Percentiles rank a stretch among this genome's conserved stretches.
Evolutionary conservation across 1,284 basidiomycete genomes (phyloP).

Genomic region (Mycena citricolor): DNA sequence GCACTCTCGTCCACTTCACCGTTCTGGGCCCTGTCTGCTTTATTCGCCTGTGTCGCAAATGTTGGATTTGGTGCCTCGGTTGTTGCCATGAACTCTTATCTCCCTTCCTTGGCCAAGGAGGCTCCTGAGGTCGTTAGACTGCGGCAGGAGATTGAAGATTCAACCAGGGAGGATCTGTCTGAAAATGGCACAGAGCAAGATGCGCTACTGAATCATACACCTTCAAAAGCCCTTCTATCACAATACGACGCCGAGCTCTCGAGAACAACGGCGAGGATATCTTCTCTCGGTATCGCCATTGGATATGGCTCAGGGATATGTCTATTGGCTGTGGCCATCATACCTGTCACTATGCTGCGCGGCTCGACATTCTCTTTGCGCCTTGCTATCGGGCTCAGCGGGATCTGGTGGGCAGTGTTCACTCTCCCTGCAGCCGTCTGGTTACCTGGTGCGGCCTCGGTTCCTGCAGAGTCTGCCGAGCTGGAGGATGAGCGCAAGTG

Average conservation of each 20-base stretch:
- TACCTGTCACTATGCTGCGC: slow-evolving; percentile 65
- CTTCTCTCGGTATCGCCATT: slow-evolving; percentile 78
- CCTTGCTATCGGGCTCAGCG: slow-evolving; percentile 78
- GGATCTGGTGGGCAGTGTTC: slow-evolving; percentile 83
- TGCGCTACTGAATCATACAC: slow-evolving; percentile 11
- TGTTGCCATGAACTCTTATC: slow-evolving; percentile 88
- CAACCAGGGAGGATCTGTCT: slow-evolving; percentile 24
- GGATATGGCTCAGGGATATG: slow-evolving; percentile 80
- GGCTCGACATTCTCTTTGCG: slow-evolving; percentile 76
- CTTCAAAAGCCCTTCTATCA: slow-evolving; percentile 24
- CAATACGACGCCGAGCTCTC: slow-evolving; percentile 60
- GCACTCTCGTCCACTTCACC: slow-evolving; percentile 66
- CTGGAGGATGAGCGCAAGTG: slow-evolving; percentile 34
- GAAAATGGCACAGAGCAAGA: slow-evolving; percentile 25
- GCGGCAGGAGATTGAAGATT: slow-evolving; percentile 36
- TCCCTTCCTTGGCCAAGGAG: slow-evolving; percentile 72
- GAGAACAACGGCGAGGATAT: slow-evolving; percentile 73
- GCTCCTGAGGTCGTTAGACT: slow-evolving; percentile 60
- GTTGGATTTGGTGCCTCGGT: slow-evolving; percentile 81
- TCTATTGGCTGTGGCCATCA: slow-evolving; percentile 66
- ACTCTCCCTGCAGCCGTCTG: slow-evolving; percentile 74
- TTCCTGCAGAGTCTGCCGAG: slow-evolving; percentile 18
- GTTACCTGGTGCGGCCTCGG: slow-evolving; percentile 48
- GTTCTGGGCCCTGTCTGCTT: slow-evolving; percentile 62
- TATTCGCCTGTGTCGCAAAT: slow-evolving; percentile 73